Percentiles rank a stretch among this genome's conserved stretches.
phyloP scores from a whole-genome alignment of 306 rosid species.

The Vigna hirtella region DNA sequence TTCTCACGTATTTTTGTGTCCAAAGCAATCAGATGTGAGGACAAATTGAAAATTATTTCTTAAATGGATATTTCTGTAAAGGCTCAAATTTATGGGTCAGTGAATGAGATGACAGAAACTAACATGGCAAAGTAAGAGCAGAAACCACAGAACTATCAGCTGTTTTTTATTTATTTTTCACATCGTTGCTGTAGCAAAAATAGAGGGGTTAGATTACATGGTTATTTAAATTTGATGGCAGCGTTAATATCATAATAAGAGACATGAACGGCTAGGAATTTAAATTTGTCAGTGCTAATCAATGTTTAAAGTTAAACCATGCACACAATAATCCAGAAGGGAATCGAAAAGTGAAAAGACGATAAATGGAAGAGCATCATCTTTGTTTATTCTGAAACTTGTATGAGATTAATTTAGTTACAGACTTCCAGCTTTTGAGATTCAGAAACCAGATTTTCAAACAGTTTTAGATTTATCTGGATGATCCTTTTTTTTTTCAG shows the following conservation, averaged over 20 bases:
- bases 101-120: background rate
- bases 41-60: slow-evolving; percentile 6
- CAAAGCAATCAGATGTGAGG: background rate
- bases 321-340: background rate
- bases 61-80: background rate
- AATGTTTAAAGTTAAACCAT: background rate
- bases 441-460: slow-evolving; percentile 3
- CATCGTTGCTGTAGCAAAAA: background rate
- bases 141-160: background rate
- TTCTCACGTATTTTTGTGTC: slow-evolving; percentile 14
- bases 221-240: slow-evolving; percentile 14
- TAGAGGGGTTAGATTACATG: slow-evolving; percentile 19
- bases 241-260: background rate
- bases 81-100: background rate
- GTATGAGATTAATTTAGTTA: slow-evolving; percentile 4
- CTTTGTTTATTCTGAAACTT: slow-evolving; percentile 16
- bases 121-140: background rate
- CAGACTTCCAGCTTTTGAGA: slow-evolving; percentile 11
- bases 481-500: background rate
- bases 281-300: background rate
- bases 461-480: background rate
- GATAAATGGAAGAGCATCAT: slow-evolving; percentile 3
- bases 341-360: background rate
- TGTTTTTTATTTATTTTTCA: slow-evolving; percentile 4
- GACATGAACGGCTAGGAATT: slow-evolving; percentile 5